phyloP scores from a whole-genome alignment of 192 early-diverging fungal genomes.

The Linnemannia elongata region DNA sequence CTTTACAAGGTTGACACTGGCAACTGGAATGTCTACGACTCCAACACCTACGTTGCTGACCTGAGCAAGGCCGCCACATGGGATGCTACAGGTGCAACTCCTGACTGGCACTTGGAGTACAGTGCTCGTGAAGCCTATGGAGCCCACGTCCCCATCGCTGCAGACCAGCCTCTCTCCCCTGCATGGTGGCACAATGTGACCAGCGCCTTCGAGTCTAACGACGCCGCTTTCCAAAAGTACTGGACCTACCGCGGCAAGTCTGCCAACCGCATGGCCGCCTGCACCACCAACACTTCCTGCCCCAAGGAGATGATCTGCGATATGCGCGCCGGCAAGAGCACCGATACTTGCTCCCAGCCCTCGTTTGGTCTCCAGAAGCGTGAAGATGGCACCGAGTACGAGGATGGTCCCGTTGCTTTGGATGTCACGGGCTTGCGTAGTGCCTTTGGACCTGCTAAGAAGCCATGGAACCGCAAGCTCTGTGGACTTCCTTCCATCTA shows the following conservation, averaged over 20 bases:
- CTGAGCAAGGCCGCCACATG: conserved; percentile 54
- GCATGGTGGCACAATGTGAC: conserved; percentile 69
- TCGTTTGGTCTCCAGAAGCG: conserved; percentile 24
- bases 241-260: conserved; percentile 57
- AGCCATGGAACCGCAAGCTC: conserved; percentile 25
- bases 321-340: conserved; percentile 37
- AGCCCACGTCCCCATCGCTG: conserved; percentile 20
- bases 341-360: conserved; percentile 15
- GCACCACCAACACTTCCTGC: conserved; percentile 19
- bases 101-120: conserved; percentile 67
- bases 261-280: conserved; percentile 22
- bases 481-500: conserved; percentile 14
- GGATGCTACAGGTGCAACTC: conserved; percentile 20
- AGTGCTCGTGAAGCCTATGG: conserved; percentile 59
- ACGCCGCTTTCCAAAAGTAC: conserved; percentile 58
- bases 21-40: conserved; percentile 63
- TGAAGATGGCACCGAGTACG: conserved; percentile 16
- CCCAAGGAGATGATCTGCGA: conserved; percentile 33
- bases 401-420: neutral
- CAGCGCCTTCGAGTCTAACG: conserved; percentile 44
- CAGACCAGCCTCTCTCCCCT: conserved; percentile 37
- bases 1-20: conserved; percentile 64
- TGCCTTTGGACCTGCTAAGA: conserved; percentile 14
- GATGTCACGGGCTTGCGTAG: conserved; percentile 13
- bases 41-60: conserved; percentile 65